These are phyloP conservation scores for Penicillium sp. DNA, from an alignment of 2,329 filamentous ascomycete genomes.

Conservation along the genomic window DNA sequence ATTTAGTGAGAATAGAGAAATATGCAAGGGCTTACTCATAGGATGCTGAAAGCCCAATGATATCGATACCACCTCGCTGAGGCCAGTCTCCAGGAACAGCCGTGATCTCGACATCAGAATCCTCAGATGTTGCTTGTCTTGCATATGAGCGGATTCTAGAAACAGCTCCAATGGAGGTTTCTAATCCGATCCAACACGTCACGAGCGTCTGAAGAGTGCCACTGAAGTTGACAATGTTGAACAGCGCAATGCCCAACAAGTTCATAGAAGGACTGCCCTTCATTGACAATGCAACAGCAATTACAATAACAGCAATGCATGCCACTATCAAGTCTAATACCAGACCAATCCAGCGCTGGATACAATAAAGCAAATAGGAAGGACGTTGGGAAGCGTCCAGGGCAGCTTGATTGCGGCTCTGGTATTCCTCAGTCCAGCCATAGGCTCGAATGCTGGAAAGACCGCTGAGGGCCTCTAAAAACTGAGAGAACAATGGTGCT, in stretches of 20 bases:
- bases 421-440: slow-evolving; percentile 46
- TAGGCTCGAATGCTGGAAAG: slow-evolving; percentile 54
- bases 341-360: slow-evolving; percentile 10
- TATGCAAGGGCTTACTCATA: slow-evolving; percentile 32
- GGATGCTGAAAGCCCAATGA: slow-evolving; percentile 38
- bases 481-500: slow-evolving; percentile 43
- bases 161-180: slow-evolving; percentile 25
- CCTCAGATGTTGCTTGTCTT: slow-evolving; percentile 40
- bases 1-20: not conserved
- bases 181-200: slow-evolving; percentile 19
- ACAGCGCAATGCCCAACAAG: slow-evolving; percentile 21
- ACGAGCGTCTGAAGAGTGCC: slow-evolving; percentile 19
- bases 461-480: slow-evolving; percentile 48
- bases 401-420: slow-evolving; percentile 20
- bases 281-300: slow-evolving; percentile 21
- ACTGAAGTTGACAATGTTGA: slow-evolving; percentile 27
- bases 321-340: slow-evolving; percentile 25
- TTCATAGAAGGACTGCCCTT: slow-evolving; percentile 12
- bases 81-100: slow-evolving; percentile 38
- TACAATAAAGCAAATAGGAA: slow-evolving; percentile 8
- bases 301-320: slow-evolving; percentile 23
- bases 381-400: slow-evolving; percentile 9
- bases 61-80: slow-evolving; percentile 36
- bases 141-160: slow-evolving; percentile 49
- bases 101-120: slow-evolving; percentile 38